Evolutionary conservation across 345 rosid species (phyloP), one percentile per base, ranked within the genome.

Genomic region (Brassica carinata): DNA sequence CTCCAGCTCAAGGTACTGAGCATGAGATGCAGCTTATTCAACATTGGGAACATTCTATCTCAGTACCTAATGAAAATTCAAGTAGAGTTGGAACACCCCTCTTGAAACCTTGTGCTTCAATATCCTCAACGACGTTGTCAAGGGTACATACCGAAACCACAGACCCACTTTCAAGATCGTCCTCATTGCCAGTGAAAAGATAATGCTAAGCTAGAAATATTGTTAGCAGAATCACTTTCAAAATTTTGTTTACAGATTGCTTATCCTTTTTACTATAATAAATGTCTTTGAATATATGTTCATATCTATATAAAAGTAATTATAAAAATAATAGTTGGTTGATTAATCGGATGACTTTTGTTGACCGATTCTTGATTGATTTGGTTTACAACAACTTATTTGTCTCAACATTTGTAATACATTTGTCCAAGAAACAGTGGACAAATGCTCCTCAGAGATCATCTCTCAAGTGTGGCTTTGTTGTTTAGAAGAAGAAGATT

Each of bases 151-250:
- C 59, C 55, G 93, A 88, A 59, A 75, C 75, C 61, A 23, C 26
- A 23, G 26, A 23, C 38, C 57, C 82, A 27, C 62, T 79, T 18
- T 64, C 72, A 34, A 87, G 97, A 65, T 88, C 91, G 17, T 77
- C 84, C 36, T 89, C 96, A 6, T 61, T 92, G 86, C 97, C 97
- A 23, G 62, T 64, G 48, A 85, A 86, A 80, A 89, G 88, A 83
- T 80, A 87, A 65, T 77, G 26, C 26, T 23, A 23, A 23, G 26
- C 26, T 23, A 23, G 26, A 23, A 23, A 23, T 23, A 23, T 23
- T 23, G 26, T 23, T 23, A 23, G 26, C 26, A 23, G 26, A 23
- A 23, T 23, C 26, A 23, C 26, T 23, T 23, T 23, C 26, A 23
- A 23, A 23, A 23, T 23, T 23, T 23, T 23, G 26, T 23, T 23